A percentile compares a stretch with the other conserved stretches of the same genome.
These are phyloP conservation scores for Myxozyma lipomycoides DNA, from an alignment of 805 yeast genomes.

Conservation along the genomic window DNA sequence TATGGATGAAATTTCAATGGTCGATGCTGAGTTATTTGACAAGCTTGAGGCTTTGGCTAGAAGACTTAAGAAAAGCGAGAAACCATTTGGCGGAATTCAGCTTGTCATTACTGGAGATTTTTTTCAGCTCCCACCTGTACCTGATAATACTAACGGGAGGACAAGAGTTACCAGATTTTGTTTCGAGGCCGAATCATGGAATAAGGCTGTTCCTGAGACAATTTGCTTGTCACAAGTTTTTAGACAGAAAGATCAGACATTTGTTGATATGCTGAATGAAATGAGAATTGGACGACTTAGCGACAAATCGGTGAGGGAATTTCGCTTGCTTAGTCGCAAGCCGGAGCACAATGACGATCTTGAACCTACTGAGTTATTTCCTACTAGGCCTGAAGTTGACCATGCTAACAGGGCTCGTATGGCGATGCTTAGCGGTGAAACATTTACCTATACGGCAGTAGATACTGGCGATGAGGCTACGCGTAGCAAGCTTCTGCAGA, in stretches of 20 bases:
- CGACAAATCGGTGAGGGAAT: slow-evolving; percentile 45
- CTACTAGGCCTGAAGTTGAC: slow-evolving; percentile 83
- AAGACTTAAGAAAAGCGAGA: slow-evolving; percentile 42
- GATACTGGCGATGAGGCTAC: slow-evolving; percentile 39
- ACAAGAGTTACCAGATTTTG: slow-evolving; percentile 50
- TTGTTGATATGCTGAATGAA: slow-evolving; percentile 75
- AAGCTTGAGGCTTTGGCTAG: slow-evolving; percentile 71
- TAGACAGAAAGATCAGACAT: slow-evolving; percentile 72
- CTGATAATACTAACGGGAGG: slow-evolving; percentile 39
- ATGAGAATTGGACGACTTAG: slow-evolving; percentile 69
- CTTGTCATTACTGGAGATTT: slow-evolving; percentile 90
- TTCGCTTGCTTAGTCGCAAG: slow-evolving; percentile 54
- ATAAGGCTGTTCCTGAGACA: slow-evolving; percentile 55
- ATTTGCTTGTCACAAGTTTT: slow-evolving; percentile 74
- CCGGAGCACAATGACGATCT: slow-evolving; percentile 63
- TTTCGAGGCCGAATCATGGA: slow-evolving; percentile 75
- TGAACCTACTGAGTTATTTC: slow-evolving; percentile 82
- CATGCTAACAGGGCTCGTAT: slow-evolving; percentile 59
- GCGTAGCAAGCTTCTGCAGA: slow-evolving; percentile 45
- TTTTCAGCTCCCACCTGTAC: slow-evolving; percentile 91
- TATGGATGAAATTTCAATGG: slow-evolving; percentile 93
- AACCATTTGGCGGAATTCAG: slow-evolving; percentile 94
- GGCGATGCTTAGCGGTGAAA: slow-evolving; percentile 46
- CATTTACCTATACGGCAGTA: slow-evolving; percentile 44
- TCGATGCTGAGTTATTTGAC: slow-evolving; percentile 72